Evolutionary conservation across 2,329 filamentous ascomycete species (phyloP), one percentile per base, ranked within the genome.

Genomic region (Alternaria arbusti): DNA sequence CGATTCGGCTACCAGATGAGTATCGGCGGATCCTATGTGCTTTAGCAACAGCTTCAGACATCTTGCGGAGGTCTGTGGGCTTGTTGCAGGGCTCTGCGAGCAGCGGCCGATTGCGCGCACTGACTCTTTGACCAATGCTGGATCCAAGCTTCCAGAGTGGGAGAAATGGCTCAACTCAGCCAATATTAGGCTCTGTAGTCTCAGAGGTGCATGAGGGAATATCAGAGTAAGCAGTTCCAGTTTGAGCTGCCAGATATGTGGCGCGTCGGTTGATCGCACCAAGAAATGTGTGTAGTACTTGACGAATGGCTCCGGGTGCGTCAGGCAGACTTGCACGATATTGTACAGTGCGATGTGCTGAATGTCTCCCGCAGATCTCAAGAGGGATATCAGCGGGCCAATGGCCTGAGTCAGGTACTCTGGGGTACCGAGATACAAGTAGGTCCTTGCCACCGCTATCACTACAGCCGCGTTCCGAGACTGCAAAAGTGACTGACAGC

Each of bases 81-180:
- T 74, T 6, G 78, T 79, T 6, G 72, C 75, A 22, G 73, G 72
- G 25, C 78, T 89, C 77, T 97, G 94, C 6, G 96, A 95, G 79
- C 96, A 99, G 43, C 96, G 88, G 1, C 96, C 96, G 70, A 99
- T 97, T 6, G 96, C 95, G 23, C 94, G 88, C 5, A 99, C 95
- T 40, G 94, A 92, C 77, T 97, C 95, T 25, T 91, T 89, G 28
- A 97, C 92, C 11, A 98, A 85, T 1, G 89, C 87, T 65, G 91
- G 89, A 77, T 97, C 90, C 12, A 88, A 82, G 79, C 85, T 89
- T 63, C 90, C 88, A 0, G 97, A 97, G 80, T 97, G 95, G 71
- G 97, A 94, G 15, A 98, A 98, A 81, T 98, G 95, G 74, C 97
- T 94, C 6, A 99, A 86, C 77, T 99, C 96, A 69, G 92, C 94